Evolutionary conservation across 2,329 filamentous ascomycete genomes (phyloP).

Genomic region (Pseudogymnoascus sp.): DNA sequence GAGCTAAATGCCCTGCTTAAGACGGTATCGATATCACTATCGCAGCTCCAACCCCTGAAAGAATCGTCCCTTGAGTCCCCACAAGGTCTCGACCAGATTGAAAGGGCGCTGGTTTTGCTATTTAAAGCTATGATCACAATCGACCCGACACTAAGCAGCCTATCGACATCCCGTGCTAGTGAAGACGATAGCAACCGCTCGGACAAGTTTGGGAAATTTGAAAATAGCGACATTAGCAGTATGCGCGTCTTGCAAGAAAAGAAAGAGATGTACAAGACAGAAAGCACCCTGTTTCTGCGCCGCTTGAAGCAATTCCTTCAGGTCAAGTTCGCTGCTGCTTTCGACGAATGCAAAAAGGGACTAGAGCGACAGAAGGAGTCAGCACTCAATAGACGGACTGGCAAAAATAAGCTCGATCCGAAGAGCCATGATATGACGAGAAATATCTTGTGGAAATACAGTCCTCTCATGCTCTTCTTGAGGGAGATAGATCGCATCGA

Average conservation of each 20-base stretch:
- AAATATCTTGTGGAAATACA: conserved; percentile 77
- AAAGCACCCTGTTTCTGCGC: conserved; percentile 69
- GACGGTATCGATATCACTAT: conserved; percentile 77
- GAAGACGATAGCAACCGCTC: conserved; percentile 26
- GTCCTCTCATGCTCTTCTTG: conserved; percentile 78
- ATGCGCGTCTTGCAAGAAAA: conserved; percentile 95
- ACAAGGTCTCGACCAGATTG: conserved; percentile 68
- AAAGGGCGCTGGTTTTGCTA: conserved; percentile 67
- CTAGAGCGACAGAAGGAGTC: conserved; percentile 44
- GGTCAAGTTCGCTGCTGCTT: conserved; percentile 68
- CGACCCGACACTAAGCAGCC: conserved; percentile 64
- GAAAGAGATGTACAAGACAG: conserved; percentile 76
- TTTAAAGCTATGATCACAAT: conserved; percentile 94
- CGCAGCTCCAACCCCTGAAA: conserved; percentile 67
- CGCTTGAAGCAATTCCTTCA: conserved; percentile 77
- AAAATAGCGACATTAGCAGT: conserved; percentile 53
- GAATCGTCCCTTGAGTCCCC: conserved; percentile 65
- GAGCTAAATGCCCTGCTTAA: conserved; percentile 85
- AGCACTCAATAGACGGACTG: conserved; percentile 41
- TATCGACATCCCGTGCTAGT: conserved; percentile 33
- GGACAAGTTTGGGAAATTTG: conserved; percentile 36
- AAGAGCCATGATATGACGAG: conserved; percentile 65
- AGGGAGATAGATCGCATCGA: conserved; percentile 74
- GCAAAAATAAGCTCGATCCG: conserved; percentile 58
- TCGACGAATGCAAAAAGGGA: conserved; percentile 60